Evolutionary conservation across 2,329 filamentous ascomycete species (phyloP).

Genomic region (Talaromyces sp.): DNA sequence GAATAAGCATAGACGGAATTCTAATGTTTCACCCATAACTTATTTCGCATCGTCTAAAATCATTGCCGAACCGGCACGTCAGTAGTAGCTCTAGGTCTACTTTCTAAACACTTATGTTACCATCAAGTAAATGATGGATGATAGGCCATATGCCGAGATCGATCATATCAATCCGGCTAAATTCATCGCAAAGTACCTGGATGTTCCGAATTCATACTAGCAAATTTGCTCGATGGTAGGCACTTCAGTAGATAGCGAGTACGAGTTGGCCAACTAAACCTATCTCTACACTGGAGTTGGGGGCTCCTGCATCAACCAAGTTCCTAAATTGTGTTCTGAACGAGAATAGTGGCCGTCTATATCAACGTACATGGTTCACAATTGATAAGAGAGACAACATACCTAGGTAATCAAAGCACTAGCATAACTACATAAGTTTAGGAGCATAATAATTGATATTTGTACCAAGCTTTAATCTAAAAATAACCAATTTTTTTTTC

Average conservation of each 20-base stretch:
- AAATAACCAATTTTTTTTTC: background rate
- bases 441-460: background rate
- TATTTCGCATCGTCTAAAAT: conserved; percentile 2
- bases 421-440: background rate
- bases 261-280: background rate
- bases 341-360: background rate
- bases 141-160: background rate
- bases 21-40: background rate
- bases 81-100: background rate
- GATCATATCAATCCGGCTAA: background rate
- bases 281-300: background rate
- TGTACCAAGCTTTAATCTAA: background rate
- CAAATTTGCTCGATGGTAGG: background rate
- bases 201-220: background rate
- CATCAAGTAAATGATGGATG: background rate
- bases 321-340: background rate
- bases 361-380: background rate
- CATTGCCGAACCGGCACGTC: background rate
- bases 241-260: too few species aligned
- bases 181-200: background rate
- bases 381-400: background rate
- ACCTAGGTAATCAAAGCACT: background rate
- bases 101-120: background rate
- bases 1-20: background rate
- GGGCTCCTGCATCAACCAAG: background rate